phyloP scores from a whole-genome alignment of 768 basidiomycete species.

The Boletellus sp. region DNA sequence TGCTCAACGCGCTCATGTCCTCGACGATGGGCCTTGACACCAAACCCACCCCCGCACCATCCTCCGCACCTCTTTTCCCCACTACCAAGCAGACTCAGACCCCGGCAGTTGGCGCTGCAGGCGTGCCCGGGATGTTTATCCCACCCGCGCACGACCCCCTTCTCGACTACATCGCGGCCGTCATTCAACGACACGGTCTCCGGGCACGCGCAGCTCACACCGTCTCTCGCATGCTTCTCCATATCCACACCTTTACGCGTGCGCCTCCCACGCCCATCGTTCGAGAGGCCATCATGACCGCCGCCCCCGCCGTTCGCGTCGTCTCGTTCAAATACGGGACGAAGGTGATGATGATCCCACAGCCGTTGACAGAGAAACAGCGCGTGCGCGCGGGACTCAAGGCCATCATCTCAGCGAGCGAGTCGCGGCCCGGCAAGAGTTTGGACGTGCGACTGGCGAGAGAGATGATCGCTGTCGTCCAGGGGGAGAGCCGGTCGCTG shows the following conservation, averaged over 20 bases:
- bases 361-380: constrained; percentile 78
- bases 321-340: constrained; percentile 57
- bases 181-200: constrained; percentile 61
- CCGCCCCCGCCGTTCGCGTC: constrained; percentile 67
- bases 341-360: constrained; percentile 64
- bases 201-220: constrained; percentile 55
- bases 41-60: constrained; percentile 1
- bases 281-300: constrained; percentile 62
- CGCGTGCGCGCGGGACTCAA: constrained; percentile 63
- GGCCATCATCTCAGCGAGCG: constrained; percentile 67
- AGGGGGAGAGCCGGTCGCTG: constrained; percentile 57
- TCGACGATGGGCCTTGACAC: constrained; percentile 17
- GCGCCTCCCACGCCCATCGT: constrained; percentile 79
- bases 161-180: constrained; percentile 60
- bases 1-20: constrained; percentile 24
- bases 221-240: constrained; percentile 59
- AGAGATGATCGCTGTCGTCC: constrained; percentile 71
- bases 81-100: not conserved
- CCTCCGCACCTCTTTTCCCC: not conserved
- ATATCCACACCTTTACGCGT: constrained; percentile 71
- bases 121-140: constrained; percentile 43
- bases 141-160: constrained; percentile 77
- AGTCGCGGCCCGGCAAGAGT: constrained; percentile 51
- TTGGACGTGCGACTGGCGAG: constrained; percentile 71
- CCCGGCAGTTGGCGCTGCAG: not conserved